phyloP scores from a whole-genome alignment of 2,329 filamentous ascomycete species.

The Trichoderma asperellum region DNA sequence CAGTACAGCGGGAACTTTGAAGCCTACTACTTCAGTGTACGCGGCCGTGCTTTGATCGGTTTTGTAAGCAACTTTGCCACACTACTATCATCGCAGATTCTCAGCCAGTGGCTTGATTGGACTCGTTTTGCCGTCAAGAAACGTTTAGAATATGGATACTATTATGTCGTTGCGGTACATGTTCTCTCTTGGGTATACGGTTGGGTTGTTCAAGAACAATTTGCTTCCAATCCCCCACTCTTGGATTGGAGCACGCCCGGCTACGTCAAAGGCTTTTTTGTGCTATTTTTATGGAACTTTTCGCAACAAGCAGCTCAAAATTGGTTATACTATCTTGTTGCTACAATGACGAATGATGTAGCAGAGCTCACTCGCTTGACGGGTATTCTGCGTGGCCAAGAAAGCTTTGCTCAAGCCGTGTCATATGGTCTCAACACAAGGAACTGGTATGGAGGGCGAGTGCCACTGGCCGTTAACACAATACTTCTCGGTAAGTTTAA shows the following conservation, averaged over 20 bases:
- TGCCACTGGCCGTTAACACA: slow-evolving; percentile 46
- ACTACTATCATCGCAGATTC: slow-evolving; percentile 50
- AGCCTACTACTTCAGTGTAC: slow-evolving; percentile 45
- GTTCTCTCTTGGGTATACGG: slow-evolving; percentile 55
- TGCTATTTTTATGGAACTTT: slow-evolving; percentile 54
- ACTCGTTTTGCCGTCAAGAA: slow-evolving; percentile 43
- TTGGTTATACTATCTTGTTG: slow-evolving; percentile 60
- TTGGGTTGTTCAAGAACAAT: slow-evolving; percentile 58
- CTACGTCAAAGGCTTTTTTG: slow-evolving; percentile 53
- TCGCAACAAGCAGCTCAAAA: slow-evolving; percentile 57
- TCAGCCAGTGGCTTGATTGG: slow-evolving; percentile 51
- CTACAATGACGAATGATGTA: slow-evolving; percentile 60
- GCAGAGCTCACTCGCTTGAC: slow-evolving; percentile 52
- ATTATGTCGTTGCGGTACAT: slow-evolving; percentile 50
- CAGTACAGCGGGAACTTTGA: slow-evolving; percentile 52
- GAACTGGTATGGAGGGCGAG: slow-evolving; percentile 45
- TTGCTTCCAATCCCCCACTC: slow-evolving; percentile 46
- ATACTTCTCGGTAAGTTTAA: slow-evolving; percentile 42
- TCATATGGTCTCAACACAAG: slow-evolving; percentile 46
- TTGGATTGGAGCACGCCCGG: slow-evolving; percentile 49
- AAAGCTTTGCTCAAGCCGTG: slow-evolving; percentile 48
- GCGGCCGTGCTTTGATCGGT: slow-evolving; percentile 52
- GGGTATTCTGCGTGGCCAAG: slow-evolving; percentile 47
- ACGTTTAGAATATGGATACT: slow-evolving; percentile 50
- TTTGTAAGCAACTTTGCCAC: slow-evolving; percentile 45